Evolutionary conservation across 257 asterid genomes (phyloP), one percentile per base, ranked within the genome.

Genomic region (Solanum corneliomulleri): DNA sequence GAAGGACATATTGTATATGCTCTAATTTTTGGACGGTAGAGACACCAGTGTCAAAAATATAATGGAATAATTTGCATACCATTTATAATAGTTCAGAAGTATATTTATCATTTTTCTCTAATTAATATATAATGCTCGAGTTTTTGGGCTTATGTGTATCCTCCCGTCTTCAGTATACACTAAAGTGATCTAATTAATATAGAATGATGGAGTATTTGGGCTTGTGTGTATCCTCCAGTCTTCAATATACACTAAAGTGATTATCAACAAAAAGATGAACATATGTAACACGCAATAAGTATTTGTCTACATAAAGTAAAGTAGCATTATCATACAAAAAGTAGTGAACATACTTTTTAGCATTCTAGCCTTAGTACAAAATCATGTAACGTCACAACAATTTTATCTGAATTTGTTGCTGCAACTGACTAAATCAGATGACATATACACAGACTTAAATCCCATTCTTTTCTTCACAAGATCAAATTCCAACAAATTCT

Each of bases 401-500:
- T 70, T 35, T 71, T 18, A 71, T n/a, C 18, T 69, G 41, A 86
- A 52, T 23, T 14, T 86, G 81, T 83, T 70, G 83, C 86, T 70
- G 47, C 87, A 88, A 31, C 82, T 80, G 49, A 88, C 27, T 75
- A 45, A 45, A 49, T 49, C 8, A 21, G 21, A 83, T 13, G 69
- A 44, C 87, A 89, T 11, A 78, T 92, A 92, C 6, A 95, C 91
- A 7, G 92, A 90, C 58, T 85, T 87, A 71, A 94, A 92, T 21
- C 88, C 88, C 15, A 93, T 89, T 88, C 88, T 88, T 12, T 92
- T 89, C 2, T 88, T 64, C 62, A 27, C 96, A 41, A 93, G 72
- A 89, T 93, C 96, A 42, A 93, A 93, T 90, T 90, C 89, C 86
- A 93, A 71, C 56, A 93, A 60, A 47, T 93, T 92, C 56, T 92